These are phyloP conservation scores for Pseudogymnoascus sp. DNA, from an alignment of 2,329 filamentous ascomycete species.

Conservation along the genomic window DNA sequence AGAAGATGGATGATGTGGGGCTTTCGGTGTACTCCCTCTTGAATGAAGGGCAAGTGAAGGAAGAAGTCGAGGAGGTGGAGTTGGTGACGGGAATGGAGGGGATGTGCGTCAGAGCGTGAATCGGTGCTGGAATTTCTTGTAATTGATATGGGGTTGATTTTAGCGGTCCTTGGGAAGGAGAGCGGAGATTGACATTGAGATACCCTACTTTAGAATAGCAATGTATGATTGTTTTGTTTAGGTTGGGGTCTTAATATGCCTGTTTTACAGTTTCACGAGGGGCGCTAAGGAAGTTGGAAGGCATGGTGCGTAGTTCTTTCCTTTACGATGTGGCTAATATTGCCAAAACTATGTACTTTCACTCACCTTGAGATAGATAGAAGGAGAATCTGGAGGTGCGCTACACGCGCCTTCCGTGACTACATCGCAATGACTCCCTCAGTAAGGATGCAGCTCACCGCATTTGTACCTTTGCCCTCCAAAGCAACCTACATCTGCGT, in stretches of 20 bases:
- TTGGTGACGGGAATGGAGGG: slow-evolving; percentile 1
- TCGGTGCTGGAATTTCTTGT: background rate
- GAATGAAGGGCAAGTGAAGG: background rate
- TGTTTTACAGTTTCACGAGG: background rate
- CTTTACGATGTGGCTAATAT: background rate
- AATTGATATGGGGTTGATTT: background rate
- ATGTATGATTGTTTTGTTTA: background rate
- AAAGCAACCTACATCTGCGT: background rate
- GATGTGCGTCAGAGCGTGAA: slow-evolving; percentile 4
- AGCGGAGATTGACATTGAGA: background rate
- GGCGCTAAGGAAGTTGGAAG: background rate
- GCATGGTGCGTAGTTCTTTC: background rate
- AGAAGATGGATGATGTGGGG: background rate
- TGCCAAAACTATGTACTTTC: background rate
- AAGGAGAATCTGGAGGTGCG: background rate
- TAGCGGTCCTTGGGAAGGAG: background rate
- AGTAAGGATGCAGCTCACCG: background rate
- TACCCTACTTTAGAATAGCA: slow-evolving; percentile 5
- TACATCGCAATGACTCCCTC: background rate
- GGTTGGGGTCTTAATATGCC: background rate
- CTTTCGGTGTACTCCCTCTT: slow-evolving; percentile 1
- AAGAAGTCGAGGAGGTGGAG: background rate
- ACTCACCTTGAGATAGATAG: background rate
- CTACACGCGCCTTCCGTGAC: background rate
- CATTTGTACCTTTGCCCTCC: background rate